Evolutionary conservation across 495 filamentous ascomycete genomes (phyloP).

Genomic region (Amphirosellinia nigrospora): DNA sequence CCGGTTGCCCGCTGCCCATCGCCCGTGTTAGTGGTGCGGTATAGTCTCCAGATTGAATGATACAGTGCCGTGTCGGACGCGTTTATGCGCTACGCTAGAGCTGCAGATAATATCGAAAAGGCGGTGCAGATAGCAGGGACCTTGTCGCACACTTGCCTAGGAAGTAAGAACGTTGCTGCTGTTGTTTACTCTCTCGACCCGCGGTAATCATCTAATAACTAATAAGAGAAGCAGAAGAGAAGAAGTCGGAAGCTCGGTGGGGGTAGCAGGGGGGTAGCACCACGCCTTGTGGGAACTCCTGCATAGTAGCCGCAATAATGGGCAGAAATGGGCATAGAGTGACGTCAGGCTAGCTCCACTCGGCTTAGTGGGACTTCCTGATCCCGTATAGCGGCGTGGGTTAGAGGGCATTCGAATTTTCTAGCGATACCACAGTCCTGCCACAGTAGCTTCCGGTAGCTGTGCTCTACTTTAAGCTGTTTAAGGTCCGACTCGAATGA

Average conservation of each 20-base stretch:
- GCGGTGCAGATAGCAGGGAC: not conserved
- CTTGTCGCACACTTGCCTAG: too few species aligned
- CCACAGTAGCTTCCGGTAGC: too few species aligned
- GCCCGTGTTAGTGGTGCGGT: not conserved
- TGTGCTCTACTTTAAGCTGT: too few species aligned
- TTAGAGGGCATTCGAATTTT: not conserved
- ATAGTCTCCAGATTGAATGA: not conserved
- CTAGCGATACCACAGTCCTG: not conserved
- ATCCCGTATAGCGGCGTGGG: not conserved
- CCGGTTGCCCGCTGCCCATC: not conserved
- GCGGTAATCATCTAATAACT: not conserved
- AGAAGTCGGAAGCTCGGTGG: slow-evolving; percentile 1
- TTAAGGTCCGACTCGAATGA: too few species aligned
- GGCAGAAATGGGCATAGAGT: slow-evolving; percentile 10
- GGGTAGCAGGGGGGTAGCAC: not conserved
- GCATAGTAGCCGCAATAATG: slow-evolving; percentile 14
- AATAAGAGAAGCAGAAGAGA: not conserved
- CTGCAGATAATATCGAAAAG: not conserved
- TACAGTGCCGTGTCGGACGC: not conserved
- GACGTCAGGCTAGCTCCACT: slow-evolving; percentile 12
- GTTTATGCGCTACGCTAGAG: not conserved
- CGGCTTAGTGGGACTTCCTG: not conserved
- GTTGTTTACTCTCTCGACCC: slow-evolving; percentile 4
- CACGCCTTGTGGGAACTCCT: not conserved
- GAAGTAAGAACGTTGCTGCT: too few species aligned